A percentile compares a stretch with the other conserved stretches of the same genome.
These are phyloP conservation scores for Arthrobotrys entomopaga DNA, from an alignment of 2,329 filamentous ascomycete genomes.

Conservation along the genomic window DNA sequence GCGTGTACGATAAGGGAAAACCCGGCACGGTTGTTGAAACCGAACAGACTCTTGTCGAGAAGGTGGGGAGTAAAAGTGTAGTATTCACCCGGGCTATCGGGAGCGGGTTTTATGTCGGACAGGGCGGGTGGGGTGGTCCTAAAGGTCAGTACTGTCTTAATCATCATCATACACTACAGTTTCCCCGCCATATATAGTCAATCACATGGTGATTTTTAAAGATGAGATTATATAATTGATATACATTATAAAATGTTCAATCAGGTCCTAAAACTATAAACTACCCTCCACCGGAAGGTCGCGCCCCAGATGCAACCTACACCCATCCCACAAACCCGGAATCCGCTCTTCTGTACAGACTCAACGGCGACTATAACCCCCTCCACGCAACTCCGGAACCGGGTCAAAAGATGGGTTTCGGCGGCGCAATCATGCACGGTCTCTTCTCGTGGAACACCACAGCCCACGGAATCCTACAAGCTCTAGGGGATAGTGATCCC, in stretches of 20 bases:
- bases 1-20: constrained; percentile 90
- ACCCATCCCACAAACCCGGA: constrained; percentile 76
- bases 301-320: constrained; percentile 75
- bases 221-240: not conserved
- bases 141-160: constrained; percentile 70
- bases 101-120: constrained; percentile 81
- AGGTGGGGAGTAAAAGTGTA: constrained; percentile 69
- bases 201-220: too few relatives aligned
- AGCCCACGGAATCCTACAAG: constrained; percentile 76
- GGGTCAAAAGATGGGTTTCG: constrained; percentile 88
- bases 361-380: constrained; percentile 95
- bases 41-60: constrained; percentile 80
- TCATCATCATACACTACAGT: not conserved
- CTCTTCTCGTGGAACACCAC: constrained; percentile 87
- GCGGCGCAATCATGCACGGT: constrained; percentile 87
- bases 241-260: not conserved
- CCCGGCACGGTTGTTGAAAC: constrained; percentile 83
- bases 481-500: constrained; percentile 79
- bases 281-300: constrained; percentile 79
- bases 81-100: constrained; percentile 76
- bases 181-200: too few relatives aligned
- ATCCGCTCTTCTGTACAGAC: constrained; percentile 76
- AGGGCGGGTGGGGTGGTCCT: constrained; percentile 86
- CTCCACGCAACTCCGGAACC: constrained; percentile 88
- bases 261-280: constrained; percentile 75